Evolutionary conservation across 2,329 filamentous ascomycete species (phyloP).

Genomic region (Aureobasidium musti): DNA sequence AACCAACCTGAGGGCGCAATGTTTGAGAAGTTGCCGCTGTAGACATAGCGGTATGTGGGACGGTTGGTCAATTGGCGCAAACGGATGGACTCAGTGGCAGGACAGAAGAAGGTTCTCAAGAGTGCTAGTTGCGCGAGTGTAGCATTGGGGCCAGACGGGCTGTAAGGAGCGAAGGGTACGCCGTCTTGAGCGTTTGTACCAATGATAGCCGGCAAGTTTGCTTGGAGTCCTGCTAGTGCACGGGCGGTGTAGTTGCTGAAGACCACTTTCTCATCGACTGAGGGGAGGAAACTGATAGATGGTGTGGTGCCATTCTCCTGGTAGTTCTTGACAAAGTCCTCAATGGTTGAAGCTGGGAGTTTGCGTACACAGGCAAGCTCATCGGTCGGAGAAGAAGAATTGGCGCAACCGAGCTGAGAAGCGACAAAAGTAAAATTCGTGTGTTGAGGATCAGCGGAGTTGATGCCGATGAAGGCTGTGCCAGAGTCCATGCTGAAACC

Average conservation of each 20-base stretch:
- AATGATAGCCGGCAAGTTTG: constrained; percentile 41
- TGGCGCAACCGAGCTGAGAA: constrained; percentile 41
- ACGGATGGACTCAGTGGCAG: constrained; percentile 37
- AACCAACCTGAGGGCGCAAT: constrained; percentile 46
- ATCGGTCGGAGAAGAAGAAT: constrained; percentile 31
- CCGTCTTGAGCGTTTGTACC: constrained; percentile 45
- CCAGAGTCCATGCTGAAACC: constrained; percentile 53
- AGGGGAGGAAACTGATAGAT: constrained; percentile 31
- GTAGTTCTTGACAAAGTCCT: constrained; percentile 41
- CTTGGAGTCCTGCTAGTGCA: constrained; percentile 8
- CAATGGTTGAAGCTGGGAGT: constrained; percentile 38
- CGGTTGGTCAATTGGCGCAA: constrained; percentile 37
- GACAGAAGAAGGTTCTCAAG: constrained; percentile 37
- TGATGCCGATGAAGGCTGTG: constrained; percentile 43
- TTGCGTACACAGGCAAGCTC: constrained; percentile 45
- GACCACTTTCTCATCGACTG: constrained; percentile 33
- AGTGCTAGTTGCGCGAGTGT: constrained; percentile 31
- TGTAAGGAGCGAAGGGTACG: constrained; percentile 41
- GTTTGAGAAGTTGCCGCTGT: constrained; percentile 48
- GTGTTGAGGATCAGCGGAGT: constrained; percentile 36
- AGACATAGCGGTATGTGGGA: constrained; percentile 47
- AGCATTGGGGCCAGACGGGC: constrained; percentile 37
- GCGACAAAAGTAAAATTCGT: constrained; percentile 47
- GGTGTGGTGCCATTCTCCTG: constrained; percentile 37
- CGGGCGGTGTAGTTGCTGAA: constrained; percentile 44